Base-by-base conservation (phyloP, 2,329 filamentous ascomycete genomes). In the Byssothecium circinans region DNA sequence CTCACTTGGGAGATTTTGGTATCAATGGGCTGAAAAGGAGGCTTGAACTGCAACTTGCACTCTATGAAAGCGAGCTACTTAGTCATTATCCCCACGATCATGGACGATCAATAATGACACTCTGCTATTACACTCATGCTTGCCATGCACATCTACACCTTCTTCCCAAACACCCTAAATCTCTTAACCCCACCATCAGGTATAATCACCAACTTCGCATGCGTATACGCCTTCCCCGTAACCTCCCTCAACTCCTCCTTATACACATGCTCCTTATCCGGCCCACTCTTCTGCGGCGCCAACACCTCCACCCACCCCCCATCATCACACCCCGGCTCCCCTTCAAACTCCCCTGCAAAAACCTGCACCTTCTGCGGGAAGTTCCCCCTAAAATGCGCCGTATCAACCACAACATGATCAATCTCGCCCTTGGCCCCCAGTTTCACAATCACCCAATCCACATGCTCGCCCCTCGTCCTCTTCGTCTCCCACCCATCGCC, bases 121-220 rank as follows among this genome's bases (percentile, higher is more conserved):
- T 27, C 25, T 7, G 25, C 6, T 27, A 7, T 11, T 27, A 27
- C 11, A 27, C 11, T 27, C 25, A 27, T 11, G 25, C 25, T 27
- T 11, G 25, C 25, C 25, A 27, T n/a, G n/a, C n/a, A n/a, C 6
- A 32, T 12, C 14, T 15, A 39, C 36, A 55, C 53, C 46, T 56
- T 64, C 55, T 80, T 84, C 2, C 87, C 89, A 69, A 88, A 85
- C 2, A 92, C 83, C 37, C 90, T 82, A 56, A 96, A 81, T 55
- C 91, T 79, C 82, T 95, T 96, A 2, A 96, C 88, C 19, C 92
- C 91, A 27, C 92, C 91, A 71, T 97, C 91, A 0, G 92, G 92
- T 58, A 96, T 89, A 68, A 96, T 94, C 27, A 89, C 88, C 68
- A 97, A 77, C 80, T 95, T 96, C 18, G 91, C 84, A 73, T 94